Evolutionary conservation across 164 flowering plant species (phyloP).

Genomic region (grape (Vitis vinifera)): DNA sequence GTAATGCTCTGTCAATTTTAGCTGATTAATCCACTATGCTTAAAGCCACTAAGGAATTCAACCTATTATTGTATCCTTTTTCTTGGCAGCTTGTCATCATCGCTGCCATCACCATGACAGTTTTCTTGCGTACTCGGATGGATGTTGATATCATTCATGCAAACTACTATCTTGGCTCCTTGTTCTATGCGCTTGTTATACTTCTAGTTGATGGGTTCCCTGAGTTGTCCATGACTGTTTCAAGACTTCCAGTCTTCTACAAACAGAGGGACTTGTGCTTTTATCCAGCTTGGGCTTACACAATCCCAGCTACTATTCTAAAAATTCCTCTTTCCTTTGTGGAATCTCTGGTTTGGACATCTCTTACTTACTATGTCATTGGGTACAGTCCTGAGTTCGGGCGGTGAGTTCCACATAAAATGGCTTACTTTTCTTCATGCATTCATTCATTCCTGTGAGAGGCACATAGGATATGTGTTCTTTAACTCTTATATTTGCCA

Average conservation of each 20-base stretch:
- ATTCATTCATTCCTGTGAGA: background rate
- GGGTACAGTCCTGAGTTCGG: slow-evolving; percentile 49
- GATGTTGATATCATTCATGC: slow-evolving; percentile 33
- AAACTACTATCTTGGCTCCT: slow-evolving; percentile 41
- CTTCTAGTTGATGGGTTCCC: slow-evolving; percentile 43
- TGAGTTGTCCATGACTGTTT: slow-evolving; percentile 40
- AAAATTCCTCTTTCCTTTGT: slow-evolving; percentile 51
- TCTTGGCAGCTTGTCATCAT: slow-evolving; percentile 33
- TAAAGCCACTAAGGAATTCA: no score
- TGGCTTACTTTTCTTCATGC: background rate
- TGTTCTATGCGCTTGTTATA: slow-evolving; percentile 36
- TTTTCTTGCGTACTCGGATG: slow-evolving; percentile 46
- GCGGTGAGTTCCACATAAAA: slow-evolving; percentile 30
- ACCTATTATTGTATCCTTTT: background rate
- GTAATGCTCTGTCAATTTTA: slow-evolving; percentile 12
- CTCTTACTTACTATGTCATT: slow-evolving; percentile 52
- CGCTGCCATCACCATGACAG: slow-evolving; percentile 44
- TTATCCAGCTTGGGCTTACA: slow-evolving; percentile 67
- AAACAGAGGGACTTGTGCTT: slow-evolving; percentile 46
- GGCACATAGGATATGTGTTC: no score
- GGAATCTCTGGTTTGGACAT: slow-evolving; percentile 42
- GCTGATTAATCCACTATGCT: no score
- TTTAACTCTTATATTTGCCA: background rate
- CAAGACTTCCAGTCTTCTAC: slow-evolving; percentile 45
- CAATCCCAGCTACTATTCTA: slow-evolving; percentile 42